phyloP scores from a whole-genome alignment of 2,329 filamentous ascomycete genomes.

The Stromatinia cepivora region DNA sequence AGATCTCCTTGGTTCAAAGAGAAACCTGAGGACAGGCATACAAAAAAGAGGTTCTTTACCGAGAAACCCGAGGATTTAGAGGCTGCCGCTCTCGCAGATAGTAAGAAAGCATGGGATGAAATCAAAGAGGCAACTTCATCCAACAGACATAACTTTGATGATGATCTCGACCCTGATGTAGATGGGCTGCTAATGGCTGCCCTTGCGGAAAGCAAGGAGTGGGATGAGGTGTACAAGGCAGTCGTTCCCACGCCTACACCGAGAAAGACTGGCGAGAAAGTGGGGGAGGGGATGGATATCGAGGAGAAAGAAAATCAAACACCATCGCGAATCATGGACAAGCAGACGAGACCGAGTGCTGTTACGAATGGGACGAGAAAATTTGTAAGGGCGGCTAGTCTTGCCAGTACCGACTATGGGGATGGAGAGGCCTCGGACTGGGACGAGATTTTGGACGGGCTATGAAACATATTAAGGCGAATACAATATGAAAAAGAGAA shows the following conservation, averaged over 20 bases:
- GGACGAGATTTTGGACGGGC: not conserved
- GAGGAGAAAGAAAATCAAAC: not conserved
- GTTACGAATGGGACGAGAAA: conserved; percentile 19
- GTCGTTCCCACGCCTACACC: not conserved
- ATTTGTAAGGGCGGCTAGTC: conserved; percentile 25
- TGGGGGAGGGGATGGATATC: not conserved
- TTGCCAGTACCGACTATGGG: conserved; percentile 38
- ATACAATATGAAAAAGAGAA: not conserved
- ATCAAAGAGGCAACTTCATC: conserved; percentile 3
- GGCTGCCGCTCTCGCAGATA: conserved; percentile 32
- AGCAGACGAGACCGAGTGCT: not conserved
- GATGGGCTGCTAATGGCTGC: not conserved
- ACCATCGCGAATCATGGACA: not conserved
- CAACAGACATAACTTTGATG: conserved; percentile 3
- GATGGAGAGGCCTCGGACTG: conserved; percentile 26
- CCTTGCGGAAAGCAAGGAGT: conserved; percentile 5
- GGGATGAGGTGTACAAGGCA: conserved; percentile 7
- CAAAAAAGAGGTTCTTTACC: conserved; percentile 31
- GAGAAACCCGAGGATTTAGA: conserved; percentile 36
- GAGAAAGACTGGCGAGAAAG: not conserved
- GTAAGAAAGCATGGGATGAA: conserved; percentile 21
- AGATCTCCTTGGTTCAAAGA: conserved; percentile 19
- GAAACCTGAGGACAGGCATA: conserved; percentile 13
- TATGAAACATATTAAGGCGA: not conserved
- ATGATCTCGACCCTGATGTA: not conserved